Conservation (phyloP, 768 basidiomycete species). For the Gautieria morchelliformis region DNA sequence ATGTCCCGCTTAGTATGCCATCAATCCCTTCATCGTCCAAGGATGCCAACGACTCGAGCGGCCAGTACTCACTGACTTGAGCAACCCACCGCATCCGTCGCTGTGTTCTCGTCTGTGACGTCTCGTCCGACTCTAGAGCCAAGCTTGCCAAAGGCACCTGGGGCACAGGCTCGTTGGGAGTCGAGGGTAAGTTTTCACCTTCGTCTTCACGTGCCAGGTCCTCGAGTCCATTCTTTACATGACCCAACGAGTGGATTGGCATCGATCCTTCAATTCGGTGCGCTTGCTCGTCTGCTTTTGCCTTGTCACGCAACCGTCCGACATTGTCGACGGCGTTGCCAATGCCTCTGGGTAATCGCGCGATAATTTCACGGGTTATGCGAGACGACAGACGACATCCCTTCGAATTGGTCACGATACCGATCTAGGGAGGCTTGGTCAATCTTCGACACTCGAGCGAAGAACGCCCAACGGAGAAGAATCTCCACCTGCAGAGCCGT, state of each 20-base stretch:
- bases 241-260: too few relatives aligned
- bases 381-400: conserved; percentile 81
- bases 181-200: conserved; percentile 19
- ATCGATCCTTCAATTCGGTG: not conserved
- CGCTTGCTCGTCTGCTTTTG: conserved; percentile 24
- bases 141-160: conserved; percentile 40
- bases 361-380: conserved; percentile 73
- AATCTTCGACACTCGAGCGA: not conserved
- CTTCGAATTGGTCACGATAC: conserved; percentile 83
- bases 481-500: conserved; percentile 40
- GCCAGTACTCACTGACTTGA: conserved; percentile 96
- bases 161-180: conserved; percentile 65
- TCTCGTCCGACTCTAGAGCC: conserved; percentile 19
- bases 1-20: conserved; percentile 40
- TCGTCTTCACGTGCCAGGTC: conserved; percentile 12
- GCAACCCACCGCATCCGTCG: conserved; percentile 88
- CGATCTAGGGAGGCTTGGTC: conserved; percentile 36
- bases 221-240: too few relatives aligned
- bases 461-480: not conserved
- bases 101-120: conserved; percentile 23
- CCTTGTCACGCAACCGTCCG: conserved; percentile 54
- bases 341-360: conserved; percentile 58
- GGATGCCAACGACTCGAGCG: conserved; percentile 61
- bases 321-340: conserved; percentile 70
- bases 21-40: conserved; percentile 64